phyloP scores from a whole-genome alignment of 139 green algal species.

The Tetraselmis chui region DNA sequence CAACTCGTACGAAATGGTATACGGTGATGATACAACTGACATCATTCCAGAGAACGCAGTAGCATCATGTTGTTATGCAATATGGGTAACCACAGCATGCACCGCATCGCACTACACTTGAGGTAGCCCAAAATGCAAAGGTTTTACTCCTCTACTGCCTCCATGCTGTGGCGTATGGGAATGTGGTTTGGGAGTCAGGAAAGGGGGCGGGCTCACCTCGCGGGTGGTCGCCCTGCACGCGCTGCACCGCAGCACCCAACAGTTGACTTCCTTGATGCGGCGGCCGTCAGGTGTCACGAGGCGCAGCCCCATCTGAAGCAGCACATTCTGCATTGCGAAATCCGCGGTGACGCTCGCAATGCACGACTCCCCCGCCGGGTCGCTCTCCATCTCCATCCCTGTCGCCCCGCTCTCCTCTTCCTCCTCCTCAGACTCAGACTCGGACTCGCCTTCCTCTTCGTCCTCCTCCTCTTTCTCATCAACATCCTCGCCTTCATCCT shows the following conservation, averaged over 20 bases:
- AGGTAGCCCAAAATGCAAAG: no score
- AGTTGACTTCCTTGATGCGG: constrained; percentile 54
- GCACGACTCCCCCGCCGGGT: constrained; percentile 15
- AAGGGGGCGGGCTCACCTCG: no score
- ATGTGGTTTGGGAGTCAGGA: no score
- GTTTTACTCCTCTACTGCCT: no score
- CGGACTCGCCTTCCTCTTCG: background rate
- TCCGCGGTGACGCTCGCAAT: constrained; percentile 78
- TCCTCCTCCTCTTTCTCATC: constrained; percentile 12
- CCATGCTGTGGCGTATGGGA: no score
- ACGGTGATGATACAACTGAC: no score
- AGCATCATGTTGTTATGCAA: no score
- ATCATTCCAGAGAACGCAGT: no score
- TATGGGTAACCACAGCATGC: no score
- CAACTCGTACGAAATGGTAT: no score
- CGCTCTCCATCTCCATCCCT: background rate
- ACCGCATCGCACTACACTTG: no score
- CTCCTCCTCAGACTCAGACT: background rate
- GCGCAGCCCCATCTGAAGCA: constrained; percentile 84
- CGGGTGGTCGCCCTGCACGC: constrained; percentile 51
- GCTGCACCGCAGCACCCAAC: constrained; percentile 77
- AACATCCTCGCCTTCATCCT: constrained; percentile 4
- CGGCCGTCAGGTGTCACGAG: constrained; percentile 69
- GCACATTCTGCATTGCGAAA: constrained; percentile 97
- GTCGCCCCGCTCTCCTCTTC: background rate